These are phyloP conservation scores for Cercospora berteroae DNA, from an alignment of 2,329 filamentous ascomycete genomes.

Conservation along the genomic window DNA sequence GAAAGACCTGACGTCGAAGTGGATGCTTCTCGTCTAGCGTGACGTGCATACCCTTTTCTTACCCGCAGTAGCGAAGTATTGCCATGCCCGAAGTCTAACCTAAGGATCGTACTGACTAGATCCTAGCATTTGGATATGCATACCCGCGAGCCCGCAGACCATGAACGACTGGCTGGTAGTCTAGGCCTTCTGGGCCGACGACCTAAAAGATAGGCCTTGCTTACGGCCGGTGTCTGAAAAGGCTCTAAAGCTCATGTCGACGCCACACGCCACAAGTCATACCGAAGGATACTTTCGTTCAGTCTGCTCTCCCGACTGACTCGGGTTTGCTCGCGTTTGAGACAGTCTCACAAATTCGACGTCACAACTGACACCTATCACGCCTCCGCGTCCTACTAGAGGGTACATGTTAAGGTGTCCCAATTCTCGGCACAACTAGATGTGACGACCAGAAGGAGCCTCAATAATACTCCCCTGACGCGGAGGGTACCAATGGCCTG, in stretches of 20 bases:
- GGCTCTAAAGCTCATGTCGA: not conserved
- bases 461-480: not conserved
- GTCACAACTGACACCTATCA: conserved; percentile 1
- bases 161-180: not conserved
- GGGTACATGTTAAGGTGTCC: not conserved
- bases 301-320: not conserved
- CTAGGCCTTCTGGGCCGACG: conserved; percentile 3
- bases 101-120: conserved; percentile 1
- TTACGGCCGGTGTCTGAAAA: not conserved
- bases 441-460: not conserved
- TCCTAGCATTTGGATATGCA: conserved; percentile 8
- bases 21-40: not conserved
- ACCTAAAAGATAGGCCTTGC: conserved; percentile 1
- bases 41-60: not conserved
- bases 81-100: conserved; percentile 3
- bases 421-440: not conserved
- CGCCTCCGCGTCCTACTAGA: not conserved
- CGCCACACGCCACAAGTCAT: not conserved
- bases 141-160: not conserved
- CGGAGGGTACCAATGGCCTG: not conserved
- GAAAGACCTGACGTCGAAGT: conserved; percentile 5
- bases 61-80: not conserved
- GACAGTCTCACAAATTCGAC: not conserved
- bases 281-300: not conserved
- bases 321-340: not conserved